Evolutionary conservation across 225 moss, liverwort and hornwort genomes (phyloP), one percentile per base, ranked within the genome.

Genomic region (Pseudoscleropodium purum): DNA sequence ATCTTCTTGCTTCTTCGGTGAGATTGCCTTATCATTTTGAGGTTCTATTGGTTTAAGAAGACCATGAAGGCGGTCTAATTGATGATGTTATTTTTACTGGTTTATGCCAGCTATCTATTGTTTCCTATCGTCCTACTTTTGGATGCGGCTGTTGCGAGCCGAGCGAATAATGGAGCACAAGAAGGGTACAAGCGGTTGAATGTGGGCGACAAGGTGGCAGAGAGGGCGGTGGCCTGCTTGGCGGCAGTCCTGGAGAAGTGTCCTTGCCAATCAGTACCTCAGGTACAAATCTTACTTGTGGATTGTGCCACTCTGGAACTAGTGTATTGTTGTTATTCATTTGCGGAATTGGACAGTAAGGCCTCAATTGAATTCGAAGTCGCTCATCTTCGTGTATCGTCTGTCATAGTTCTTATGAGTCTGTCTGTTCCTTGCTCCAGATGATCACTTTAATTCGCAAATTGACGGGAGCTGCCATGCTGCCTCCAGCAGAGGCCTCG

Each of bases 151-250:
- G 94, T 96, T 81, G 93, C 94, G 21, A 91, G 93, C 74, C 93
- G 97, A 91, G 90, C 91, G 62, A 93, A 91, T 6, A 91, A 34
- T 60, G 87, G 80, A 74, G 73, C 79, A n/a, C 61, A 85, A 52
- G 90, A 89, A 84, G 92, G 86, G 59, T 75, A 91, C 76, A 85
- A 56, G 82, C 89, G 91, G 66, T 52, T 95, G 88, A 85, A 92
- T 84, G 92, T 96, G n/a, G 92, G 96, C 36, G 99, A 97, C 80
- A 94, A 91, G 88, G 95, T 96, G 49, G 96, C 96, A n/a, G 99
- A 99, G 89, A 84, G 91, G 68, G 91, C 92, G 82, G 90, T 96
- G 72, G 82, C 91, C 33, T 97, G 96, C 92, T 90, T 97, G 89
- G 89, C 88, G 85, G 60, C 91, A 76, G 89, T 97, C 66, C 90